Base-by-base conservation (phyloP, 208 protist genomes). In the Histomonas meleagridis region DNA sequence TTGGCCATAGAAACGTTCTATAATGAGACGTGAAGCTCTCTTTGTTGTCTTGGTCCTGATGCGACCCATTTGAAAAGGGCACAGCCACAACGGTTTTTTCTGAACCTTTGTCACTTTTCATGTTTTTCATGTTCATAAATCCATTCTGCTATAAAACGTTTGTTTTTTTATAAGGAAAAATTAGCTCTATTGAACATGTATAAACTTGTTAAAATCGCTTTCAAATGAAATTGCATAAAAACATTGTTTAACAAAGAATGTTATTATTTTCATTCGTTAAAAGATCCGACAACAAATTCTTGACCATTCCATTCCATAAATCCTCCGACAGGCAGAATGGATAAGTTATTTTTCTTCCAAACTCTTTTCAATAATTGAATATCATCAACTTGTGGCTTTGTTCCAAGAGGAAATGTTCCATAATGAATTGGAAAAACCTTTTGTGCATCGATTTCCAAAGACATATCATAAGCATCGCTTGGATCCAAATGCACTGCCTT, bases 11-110 rank as follows among this genome's bases (percentile, higher is more conserved):
- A 99, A 99, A 96, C 98, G 99, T 96, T 99, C 98, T 94, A 99
- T 98, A 93, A 99, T 95, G 92, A 97, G 95, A 93, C 97, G 96
- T n/a, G 98, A 96, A 49, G 98, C 98, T 94, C 97, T 97, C 97
- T 99, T 99, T 93, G 99, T 97, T 86, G 98, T 99, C 96, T 99
- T 99, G n/a, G 98, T 99, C 93, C 98, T 95, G 93, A 99, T 98
- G 92, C 98, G 97, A 96, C 98, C 98, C 98, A 79, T 79, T 23
- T 46, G 28, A 79, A 79, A 79, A 79, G 53, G n/a, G n/a, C n/a
- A n/a, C n/a, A n/a, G n/a, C n/a, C n/a, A n/a, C n/a, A n/a, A n/a
- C n/a, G n/a, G n/a, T n/a, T n/a, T n/a, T n/a, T n/a, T n/a, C n/a
- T n/a, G n/a, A n/a, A n/a, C n/a, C n/a, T n/a, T n/a, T n/a, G n/a